Base-by-base conservation (phyloP, 352 stramenopile species). In the Elongisporangium undulatum region DNA sequence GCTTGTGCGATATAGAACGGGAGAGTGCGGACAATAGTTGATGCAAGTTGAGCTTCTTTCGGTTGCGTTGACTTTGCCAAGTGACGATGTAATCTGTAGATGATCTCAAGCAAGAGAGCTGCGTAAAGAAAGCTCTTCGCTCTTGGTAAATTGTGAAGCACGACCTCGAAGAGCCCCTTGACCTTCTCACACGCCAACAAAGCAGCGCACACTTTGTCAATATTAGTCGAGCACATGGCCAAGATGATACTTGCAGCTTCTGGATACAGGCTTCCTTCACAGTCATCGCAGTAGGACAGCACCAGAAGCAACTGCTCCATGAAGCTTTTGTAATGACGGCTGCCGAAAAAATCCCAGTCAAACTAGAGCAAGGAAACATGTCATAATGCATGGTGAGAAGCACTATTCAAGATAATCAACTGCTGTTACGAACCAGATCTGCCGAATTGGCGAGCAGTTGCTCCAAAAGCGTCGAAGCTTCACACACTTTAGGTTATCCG, bases 331-430 rank as follows among this genome's bases (percentile, higher is more conserved):
- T 69, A 74, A n/a, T 62, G 26, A 4, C 24, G 21, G 1, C 58
- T 17, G 4, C 38, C 71, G 26, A 79, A 79, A 38, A 76, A 74
- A 5, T 79, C 68, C 71, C 71, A 79, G 49, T 79, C 68, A 54
- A 79, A 76, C 71, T 79, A 45, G 24, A 22, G 15, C 49, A 53
- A 19, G 8, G 2, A 53, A 53, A 24, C 6, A 51, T 19, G 20
- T 51, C 48, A 51, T 9, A 51, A 51, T 51, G 48, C 17, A 51
- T 51, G 9, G n/a, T n/a, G 3, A 19, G 3, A 19, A 51, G 6
- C 48, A 9, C 19, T 12, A 24, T 15, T 20, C 19, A 53, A 13
- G 7, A 41, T 1, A 6, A 15, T 19, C n/a, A 59, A 5, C 1
- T n/a, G 19, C 9, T 29, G 4, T 0, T 12, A 38, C 57, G 2